Base-by-base conservation (phyloP, 257 asterid species). In the Petunia secreta region DNA sequence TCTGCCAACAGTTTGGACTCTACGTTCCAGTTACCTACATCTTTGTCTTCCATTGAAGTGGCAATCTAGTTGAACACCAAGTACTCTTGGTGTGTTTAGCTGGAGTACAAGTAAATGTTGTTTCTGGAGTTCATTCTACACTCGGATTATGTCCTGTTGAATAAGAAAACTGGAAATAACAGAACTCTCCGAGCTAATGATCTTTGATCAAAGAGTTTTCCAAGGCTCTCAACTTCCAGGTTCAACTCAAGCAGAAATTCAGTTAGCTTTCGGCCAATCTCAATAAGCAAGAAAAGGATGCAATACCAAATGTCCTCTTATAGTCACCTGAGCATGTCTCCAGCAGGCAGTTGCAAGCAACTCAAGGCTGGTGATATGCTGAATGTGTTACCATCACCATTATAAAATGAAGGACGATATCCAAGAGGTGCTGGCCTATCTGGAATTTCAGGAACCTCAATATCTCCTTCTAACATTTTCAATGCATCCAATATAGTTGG, bases 391-490 rank as follows among this genome's bases (percentile, higher is more conserved):
- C 80, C 82, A 55, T 81, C 87, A 11, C 87, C 85, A 10, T 84
- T 71, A 1, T 68, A 80, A 79, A 90, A 90, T 3, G 93, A 87
- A 57, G 92, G 94, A 25, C 25, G 25, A 80, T 91, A 97, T 1
- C 94, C 90, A 1, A 91, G 84, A 53, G 96, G 97, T 7, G 89
- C 87, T 2, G 98, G 98, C 86, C 98, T 87, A 64, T 94, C 97
- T 2, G 96, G 97, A 50, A 92, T 88, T 11, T 63, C 69, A 40
- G 97, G 97, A 66, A 94, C 93, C 84, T 94, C 98, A 7, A 88
- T 87, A 80, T 94, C 98, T 67, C 98, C 98, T 84, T 94, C 98
- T 84, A 94, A 75, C 96, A 94, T 94, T 78, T 92, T 94, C 87
- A 94, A 16, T 1, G 97, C 98, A 14, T 94, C 98, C 59, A 80